Conservation (phyloP, 306 rosid species). For the Prunus mira region DNA sequence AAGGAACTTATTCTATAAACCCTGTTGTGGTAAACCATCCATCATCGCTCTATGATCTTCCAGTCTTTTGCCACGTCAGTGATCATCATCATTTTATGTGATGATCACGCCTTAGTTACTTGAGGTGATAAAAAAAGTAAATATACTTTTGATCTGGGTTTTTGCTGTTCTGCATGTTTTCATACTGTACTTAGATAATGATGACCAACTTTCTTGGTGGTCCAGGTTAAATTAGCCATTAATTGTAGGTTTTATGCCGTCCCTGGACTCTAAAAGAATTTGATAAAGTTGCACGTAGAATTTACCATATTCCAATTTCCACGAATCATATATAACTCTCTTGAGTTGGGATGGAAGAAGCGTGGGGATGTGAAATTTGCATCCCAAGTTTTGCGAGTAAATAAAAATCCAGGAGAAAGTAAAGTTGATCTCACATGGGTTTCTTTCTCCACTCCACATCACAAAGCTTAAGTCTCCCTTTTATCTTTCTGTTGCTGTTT, state of each 20-base stretch:
- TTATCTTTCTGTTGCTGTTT: constrained; percentile 11
- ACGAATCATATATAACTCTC: too few relatives aligned
- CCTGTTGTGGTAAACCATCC: not conserved
- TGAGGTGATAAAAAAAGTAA: constrained; percentile 3
- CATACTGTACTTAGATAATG: not conserved
- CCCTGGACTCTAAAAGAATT: not conserved
- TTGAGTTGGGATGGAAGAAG: too few relatives aligned
- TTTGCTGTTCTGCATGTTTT: not conserved
- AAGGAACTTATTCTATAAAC: not conserved
- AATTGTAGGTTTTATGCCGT: not conserved
- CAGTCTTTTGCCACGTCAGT: not conserved
- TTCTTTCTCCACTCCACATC: constrained; percentile 3
- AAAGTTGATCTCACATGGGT: too few relatives aligned
- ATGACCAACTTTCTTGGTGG: not conserved
- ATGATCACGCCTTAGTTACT: not conserved
- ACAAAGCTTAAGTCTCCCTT: constrained; percentile 14
- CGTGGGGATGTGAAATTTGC: too few relatives aligned
- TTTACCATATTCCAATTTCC: too few relatives aligned
- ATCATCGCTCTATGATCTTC: not conserved
- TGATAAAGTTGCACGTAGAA: too few relatives aligned
- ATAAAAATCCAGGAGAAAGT: too few relatives aligned
- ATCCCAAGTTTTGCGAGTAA: too few relatives aligned
- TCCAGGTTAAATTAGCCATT: not conserved
- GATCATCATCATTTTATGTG: not conserved
- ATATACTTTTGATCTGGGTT: not conserved